Conservation (phyloP, 495 filamentous ascomycete species). For the Hypoxylon rickii region DNA sequence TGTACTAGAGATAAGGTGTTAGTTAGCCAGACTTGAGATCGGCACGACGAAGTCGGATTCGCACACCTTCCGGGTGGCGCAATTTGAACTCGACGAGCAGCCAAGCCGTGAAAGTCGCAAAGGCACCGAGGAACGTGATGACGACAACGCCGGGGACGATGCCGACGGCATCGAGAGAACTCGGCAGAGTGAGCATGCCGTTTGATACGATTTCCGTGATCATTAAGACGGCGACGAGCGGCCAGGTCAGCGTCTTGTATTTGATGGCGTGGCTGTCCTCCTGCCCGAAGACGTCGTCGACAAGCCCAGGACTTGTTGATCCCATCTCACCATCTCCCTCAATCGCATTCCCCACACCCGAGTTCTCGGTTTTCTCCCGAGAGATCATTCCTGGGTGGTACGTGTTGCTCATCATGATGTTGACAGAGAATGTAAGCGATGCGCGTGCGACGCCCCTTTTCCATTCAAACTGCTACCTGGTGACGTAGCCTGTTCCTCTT, state of each 20-base stretch:
- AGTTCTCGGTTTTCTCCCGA: conserved; percentile 8
- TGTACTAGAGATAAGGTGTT: conserved; percentile 53
- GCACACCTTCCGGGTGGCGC: conserved; percentile 44
- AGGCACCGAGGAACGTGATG: conserved; percentile 52
- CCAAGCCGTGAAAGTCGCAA: conserved; percentile 70
- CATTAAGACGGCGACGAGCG: conserved; percentile 60
- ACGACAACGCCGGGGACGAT: conserved; percentile 57
- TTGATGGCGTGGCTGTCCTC: conserved; percentile 51
- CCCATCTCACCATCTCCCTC: conserved; percentile 8
- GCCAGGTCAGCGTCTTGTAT: conserved; percentile 63
- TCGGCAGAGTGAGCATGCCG: conserved; percentile 63
- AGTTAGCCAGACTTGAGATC: too few species aligned
- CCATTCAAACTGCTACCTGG: too few species aligned
- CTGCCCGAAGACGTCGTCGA: conserved; percentile 33
- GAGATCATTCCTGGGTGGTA: conserved; percentile 2
- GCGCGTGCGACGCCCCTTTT: neutral
- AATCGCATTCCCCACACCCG: neutral
- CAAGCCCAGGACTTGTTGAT: conserved; percentile 8
- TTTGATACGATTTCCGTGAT: conserved; percentile 67
- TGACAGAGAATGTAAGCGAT: neutral
- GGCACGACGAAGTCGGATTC: too few species aligned
- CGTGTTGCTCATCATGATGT: conserved; percentile 9
- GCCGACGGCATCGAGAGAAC: conserved; percentile 58
- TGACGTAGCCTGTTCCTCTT: too few species aligned
- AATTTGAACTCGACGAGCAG: conserved; percentile 71